These are phyloP conservation scores for Ganoderma sp. DNA, from an alignment of 1,284 basidiomycete genomes.

Conservation along the genomic window DNA sequence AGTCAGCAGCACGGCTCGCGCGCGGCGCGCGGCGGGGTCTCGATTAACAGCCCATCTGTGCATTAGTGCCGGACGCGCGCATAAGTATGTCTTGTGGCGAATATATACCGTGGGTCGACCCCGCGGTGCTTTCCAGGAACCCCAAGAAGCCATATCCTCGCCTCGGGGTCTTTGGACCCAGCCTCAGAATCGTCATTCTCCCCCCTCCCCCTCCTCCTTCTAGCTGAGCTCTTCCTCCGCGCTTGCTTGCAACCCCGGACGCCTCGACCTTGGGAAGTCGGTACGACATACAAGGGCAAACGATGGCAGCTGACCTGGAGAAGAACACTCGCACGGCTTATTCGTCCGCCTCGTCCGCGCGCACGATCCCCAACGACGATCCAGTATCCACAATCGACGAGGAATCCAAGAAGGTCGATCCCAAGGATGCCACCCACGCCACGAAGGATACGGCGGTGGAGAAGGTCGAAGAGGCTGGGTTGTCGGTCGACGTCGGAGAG, in stretches of 20 bases:
- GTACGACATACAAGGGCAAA: constrained; percentile 1
- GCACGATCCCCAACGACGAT: constrained; percentile 6
- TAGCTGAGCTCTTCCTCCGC: neutral
- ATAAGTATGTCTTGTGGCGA: neutral
- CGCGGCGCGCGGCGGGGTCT: neutral
- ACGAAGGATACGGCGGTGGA: neutral
- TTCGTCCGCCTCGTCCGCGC: constrained; percentile 14
- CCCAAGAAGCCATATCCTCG: neutral
- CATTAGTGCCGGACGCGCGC: neutral
- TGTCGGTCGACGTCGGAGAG: constrained; percentile 6
- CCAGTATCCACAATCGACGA: constrained; percentile 2
- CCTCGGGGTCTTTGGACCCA: neutral
- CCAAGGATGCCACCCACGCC: neutral
- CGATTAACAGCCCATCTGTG: neutral
- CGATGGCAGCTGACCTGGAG: constrained; percentile 4
- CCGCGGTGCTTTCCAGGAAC: neutral
- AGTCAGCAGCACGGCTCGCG: constrained; percentile 1
- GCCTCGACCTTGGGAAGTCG: neutral
- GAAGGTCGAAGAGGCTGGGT: neutral
- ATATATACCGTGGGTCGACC: neutral
- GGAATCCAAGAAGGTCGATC: neutral
- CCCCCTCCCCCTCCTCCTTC: neutral
- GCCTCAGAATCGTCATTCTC: neutral
- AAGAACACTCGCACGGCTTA: neutral
- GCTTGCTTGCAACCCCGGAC: neutral